These are phyloP conservation scores for Brassica balearica DNA, from an alignment of 441 rosid species.

Conservation along the genomic window DNA sequence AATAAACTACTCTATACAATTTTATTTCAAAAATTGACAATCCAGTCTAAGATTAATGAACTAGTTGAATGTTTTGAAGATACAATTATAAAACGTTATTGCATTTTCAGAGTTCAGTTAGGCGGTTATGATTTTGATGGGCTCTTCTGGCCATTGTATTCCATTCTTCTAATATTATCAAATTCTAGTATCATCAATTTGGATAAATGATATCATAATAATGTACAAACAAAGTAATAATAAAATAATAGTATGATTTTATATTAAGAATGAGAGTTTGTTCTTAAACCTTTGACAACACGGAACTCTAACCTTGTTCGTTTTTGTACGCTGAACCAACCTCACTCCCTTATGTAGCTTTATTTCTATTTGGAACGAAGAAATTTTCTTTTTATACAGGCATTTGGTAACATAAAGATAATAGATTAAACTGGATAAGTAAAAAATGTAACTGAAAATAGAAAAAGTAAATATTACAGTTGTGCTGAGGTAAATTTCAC, in stretches of 20 bases:
- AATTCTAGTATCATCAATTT: too few species aligned
- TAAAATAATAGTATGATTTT: not conserved
- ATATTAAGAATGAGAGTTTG: not conserved
- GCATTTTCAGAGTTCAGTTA: not conserved
- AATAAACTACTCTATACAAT: too few species aligned
- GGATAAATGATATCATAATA: not conserved
- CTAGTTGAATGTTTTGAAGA: not conserved
- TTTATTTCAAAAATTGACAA: too few species aligned
- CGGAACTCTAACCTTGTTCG: conserved; percentile 1
- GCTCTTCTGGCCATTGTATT: not conserved
- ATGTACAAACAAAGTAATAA: not conserved
- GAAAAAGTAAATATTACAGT: too few species aligned
- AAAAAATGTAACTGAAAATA: too few species aligned
- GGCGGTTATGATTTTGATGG: not conserved
- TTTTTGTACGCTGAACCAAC: not conserved
- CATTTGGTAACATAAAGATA: too few species aligned
- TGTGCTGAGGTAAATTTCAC: too few species aligned
- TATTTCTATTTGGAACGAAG: not conserved
- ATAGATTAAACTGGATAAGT: too few species aligned
- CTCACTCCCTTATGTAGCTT: not conserved
- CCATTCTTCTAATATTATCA: not conserved
- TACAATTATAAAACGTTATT: not conserved
- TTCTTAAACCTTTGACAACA: too few species aligned
- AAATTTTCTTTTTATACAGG: not conserved
- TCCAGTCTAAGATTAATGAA: too few species aligned